Conservation (phyloP, 2,329 filamentous ascomycete species). For the Neodidymelliopsis sp. region DNA sequence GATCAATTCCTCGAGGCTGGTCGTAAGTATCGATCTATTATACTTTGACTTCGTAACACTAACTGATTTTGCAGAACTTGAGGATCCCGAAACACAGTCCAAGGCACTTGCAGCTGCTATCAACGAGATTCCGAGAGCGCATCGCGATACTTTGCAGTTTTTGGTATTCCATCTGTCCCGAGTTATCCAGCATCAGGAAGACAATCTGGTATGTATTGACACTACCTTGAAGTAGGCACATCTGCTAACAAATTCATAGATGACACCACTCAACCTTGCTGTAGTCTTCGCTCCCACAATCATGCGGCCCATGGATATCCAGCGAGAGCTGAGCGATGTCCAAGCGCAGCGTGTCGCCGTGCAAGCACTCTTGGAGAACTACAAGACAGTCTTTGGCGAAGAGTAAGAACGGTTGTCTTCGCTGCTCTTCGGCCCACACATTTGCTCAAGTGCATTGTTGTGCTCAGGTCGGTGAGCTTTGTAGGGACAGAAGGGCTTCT, state of each 20-base stretch:
- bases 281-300: constrained; percentile 98
- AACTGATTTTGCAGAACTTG: constrained; percentile 60
- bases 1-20: constrained; percentile 85
- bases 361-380: constrained; percentile 92
- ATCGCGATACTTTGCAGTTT: constrained; percentile 90
- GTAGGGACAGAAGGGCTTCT: constrained; percentile 9
- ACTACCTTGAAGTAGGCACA: not conserved
- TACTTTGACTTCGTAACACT: constrained; percentile 1
- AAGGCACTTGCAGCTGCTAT: constrained; percentile 76
- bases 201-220: constrained; percentile 75
- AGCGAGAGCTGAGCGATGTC: constrained; percentile 96
- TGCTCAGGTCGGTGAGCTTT: constrained; percentile 7
- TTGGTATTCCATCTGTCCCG: constrained; percentile 91
- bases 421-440: constrained; percentile 3
- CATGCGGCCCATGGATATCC: constrained; percentile 88
- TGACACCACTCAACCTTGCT: constrained; percentile 95
- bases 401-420: constrained; percentile 28
- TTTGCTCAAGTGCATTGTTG: not conserved
- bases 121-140: constrained; percentile 78
- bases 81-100: constrained; percentile 57
- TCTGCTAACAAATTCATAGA: constrained; percentile 59
- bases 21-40: constrained; percentile 58
- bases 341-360: constrained; percentile 90
- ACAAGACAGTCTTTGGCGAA: constrained; percentile 74
- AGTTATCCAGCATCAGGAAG: constrained; percentile 80